A percentile compares a stretch with the other conserved stretches of the same genome.
Conservation (phyloP, 805 yeast genomes). For the Yarrowia sp. region DNA sequence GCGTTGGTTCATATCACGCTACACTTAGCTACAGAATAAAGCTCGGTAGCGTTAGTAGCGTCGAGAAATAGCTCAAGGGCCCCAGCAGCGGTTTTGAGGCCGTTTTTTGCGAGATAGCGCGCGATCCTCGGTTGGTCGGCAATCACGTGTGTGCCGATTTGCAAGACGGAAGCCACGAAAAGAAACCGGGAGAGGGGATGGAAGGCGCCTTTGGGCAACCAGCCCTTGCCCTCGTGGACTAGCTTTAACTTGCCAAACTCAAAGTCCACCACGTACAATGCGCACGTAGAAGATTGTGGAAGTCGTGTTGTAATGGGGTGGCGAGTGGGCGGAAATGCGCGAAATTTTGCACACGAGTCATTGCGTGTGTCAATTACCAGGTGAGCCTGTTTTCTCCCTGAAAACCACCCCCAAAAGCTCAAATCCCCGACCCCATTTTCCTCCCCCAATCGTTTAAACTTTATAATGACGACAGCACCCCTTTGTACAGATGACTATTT, state of each 20-base stretch:
- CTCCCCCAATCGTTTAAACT: slow-evolving; percentile 7
- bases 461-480: slow-evolving; percentile 11
- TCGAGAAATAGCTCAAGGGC: slow-evolving; percentile 15
- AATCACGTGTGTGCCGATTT: slow-evolving; percentile 3
- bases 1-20: slow-evolving; percentile 5
- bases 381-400: too few species aligned
- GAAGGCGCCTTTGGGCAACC: not conserved
- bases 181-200: slow-evolving; percentile 8
- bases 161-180: slow-evolving; percentile 11
- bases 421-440: too few species aligned
- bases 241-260: slow-evolving; percentile 14
- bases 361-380: too few species aligned
- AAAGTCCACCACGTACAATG: slow-evolving; percentile 7
- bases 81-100: too few species aligned
- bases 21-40: slow-evolving; percentile 6
- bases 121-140: not conserved
- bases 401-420: too few species aligned
- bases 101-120: too few species aligned
- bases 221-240: slow-evolving; percentile 10
- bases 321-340: not conserved
- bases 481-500: slow-evolving; percentile 13
- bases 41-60: not conserved
- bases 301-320: not conserved
- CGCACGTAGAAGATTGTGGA: slow-evolving; percentile 24
- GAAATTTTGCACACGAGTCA: too few species aligned